Base-by-base conservation (phyloP, 495 filamentous ascomycete genomes). In the Mytilinidion resinicola region DNA sequence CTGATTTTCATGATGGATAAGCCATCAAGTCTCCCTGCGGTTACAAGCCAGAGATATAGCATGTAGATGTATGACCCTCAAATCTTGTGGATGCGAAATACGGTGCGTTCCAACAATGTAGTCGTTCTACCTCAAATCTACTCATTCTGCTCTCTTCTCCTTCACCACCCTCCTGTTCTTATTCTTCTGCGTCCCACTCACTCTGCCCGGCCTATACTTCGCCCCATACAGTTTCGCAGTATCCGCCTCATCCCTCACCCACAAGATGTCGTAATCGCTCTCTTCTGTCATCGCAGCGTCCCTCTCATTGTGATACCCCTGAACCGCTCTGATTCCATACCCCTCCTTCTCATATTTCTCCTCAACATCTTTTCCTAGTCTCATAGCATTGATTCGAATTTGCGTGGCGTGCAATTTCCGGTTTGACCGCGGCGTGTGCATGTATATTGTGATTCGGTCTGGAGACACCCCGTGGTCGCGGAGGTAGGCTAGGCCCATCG, bases 121-220 rank as follows among this genome's bases (percentile, higher is more conserved):
- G 25, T 30, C 25, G 25, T 30, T n/a, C 46, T 33, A 49, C 14
- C 25, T 49, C 7, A 49, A 11, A 11, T 14, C 6, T 1, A 21
- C 9, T 12, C 19, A 12, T 10, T 25, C 7, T 9, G 3, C 30
- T 48, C 43, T 46, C 30, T 10, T 57, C 6, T 51, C 51, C 46
- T 63, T 55, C n/a, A 37, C n/a, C 21, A 36, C 15, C 42, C 50
- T 55, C 51, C 56, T 39, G 30, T 58, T 44, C 21, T 44, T 54
- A 37, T 55, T 57, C 55, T 62, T 58, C 33, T 63, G 55, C 48
- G 48, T 57, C 6, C 55, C 55, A 20, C 43, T 58, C n/a, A 63
- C 33, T 42, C 55, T 48, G 11, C 48, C 39, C 7, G 34, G 33
- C 14, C 42, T 53, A 36, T 55, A 54, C 47, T 42, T 58, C 15